These are phyloP conservation scores for Lomentospora prolificans DNA, from an alignment of 2,329 filamentous ascomycete species.

Conservation along the genomic window DNA sequence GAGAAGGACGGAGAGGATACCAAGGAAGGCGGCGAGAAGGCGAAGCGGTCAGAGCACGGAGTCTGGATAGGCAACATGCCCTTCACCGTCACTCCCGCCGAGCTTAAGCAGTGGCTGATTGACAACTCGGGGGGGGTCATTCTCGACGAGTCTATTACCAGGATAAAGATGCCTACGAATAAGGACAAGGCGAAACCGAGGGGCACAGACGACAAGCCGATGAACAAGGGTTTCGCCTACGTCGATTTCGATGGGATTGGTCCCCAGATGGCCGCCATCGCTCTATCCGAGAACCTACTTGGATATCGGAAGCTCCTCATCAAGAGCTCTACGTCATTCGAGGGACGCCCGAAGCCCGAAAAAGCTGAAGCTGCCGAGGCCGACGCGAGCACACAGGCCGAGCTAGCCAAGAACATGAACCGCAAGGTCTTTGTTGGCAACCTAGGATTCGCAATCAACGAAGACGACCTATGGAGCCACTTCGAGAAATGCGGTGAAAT, in stretches of 20 bases:
- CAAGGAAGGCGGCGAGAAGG: constrained; percentile 26
- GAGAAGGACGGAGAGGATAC: constrained; percentile 27
- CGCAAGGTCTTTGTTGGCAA: constrained; percentile 90
- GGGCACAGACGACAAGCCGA: constrained; percentile 18
- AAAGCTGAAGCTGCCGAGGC: constrained; percentile 22
- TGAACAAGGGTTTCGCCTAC: constrained; percentile 91
- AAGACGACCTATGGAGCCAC: constrained; percentile 70
- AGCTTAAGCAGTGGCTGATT: constrained; percentile 72
- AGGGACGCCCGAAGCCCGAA: constrained; percentile 71
- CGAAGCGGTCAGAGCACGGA: constrained; percentile 64
- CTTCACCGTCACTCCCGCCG: constrained; percentile 66
- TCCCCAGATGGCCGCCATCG: constrained; percentile 69
- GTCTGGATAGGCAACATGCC: constrained; percentile 95
- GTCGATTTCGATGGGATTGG: constrained; percentile 71
- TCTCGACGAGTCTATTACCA: constrained; percentile 63
- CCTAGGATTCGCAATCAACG: constrained; percentile 69
- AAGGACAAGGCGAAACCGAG: constrained; percentile 15
- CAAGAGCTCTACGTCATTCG: constrained; percentile 84
- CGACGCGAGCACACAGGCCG: constrained; percentile 14
- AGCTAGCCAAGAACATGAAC: constrained; percentile 48
- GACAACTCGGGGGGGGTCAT: constrained; percentile 58
- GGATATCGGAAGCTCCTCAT: constrained; percentile 74
- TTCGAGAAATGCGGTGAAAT: constrained; percentile 80
- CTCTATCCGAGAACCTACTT: constrained; percentile 75
- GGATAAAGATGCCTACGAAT: constrained; percentile 62